Evolutionary conservation across 129 eudicot genomes (phyloP), one percentile per base, ranked within the genome.

Genomic region (Helichrysum umbraculigerum): DNA sequence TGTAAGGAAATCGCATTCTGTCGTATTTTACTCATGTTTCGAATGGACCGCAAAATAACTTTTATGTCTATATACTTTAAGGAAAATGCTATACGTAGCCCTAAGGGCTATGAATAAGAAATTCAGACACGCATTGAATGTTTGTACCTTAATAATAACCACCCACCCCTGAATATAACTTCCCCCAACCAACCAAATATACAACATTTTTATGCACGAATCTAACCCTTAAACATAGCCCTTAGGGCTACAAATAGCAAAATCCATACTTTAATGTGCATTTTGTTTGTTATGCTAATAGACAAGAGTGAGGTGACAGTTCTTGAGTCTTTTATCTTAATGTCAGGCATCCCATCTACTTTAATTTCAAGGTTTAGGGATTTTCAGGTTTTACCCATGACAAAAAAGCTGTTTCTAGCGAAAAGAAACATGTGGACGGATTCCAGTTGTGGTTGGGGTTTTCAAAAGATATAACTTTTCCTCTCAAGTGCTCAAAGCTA

Each of bases 271-370:
- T 66, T 16, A 52, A 51, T 14, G 29, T 10, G 65, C 21, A 11
- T 21, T 21, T 58, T 66, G 30, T 76, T 76, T 52, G 65, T 56
- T 57, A 66, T 54, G 74, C 44, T 67, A 32, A 66, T 19, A 21
- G 67, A 35, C 59, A 76, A 16, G 59, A 51, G 56, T 35, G 15
- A 22, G n/a, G 42, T 54, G 66, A 66, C 21, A 29, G 41, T 76
- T 52, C 67, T 52, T 8, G 19, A 64, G 22, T 42, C 71, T 22
- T 64, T 12, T 65, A 51, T 76, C 65, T 20, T 66, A 76, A 20
- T 3, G 41, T 52, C 73, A 76, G 29, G 42, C 66, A 66, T 32
- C 28, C 20, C 29, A 51, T 76, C 39, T 44, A 21, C 16, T 37
- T 50, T 37, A 19, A 61, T 52, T 76, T 34, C 22, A 2, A 33